These are phyloP conservation scores for Colletotrichum sp. DNA, from an alignment of 2,329 filamentous ascomycete genomes.

Conservation along the genomic window DNA sequence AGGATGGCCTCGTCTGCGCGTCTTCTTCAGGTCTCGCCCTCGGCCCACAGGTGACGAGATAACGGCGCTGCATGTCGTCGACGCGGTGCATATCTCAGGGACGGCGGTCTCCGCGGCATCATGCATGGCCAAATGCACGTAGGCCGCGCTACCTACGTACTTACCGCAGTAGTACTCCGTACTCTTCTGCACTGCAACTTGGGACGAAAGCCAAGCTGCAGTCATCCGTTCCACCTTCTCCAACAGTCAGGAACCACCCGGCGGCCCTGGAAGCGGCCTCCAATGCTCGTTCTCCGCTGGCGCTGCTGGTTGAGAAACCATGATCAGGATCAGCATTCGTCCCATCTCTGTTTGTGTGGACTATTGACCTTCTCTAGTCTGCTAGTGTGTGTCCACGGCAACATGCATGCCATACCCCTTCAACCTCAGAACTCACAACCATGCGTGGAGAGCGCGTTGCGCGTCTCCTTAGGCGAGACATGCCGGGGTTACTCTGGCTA, in stretches of 20 bases:
- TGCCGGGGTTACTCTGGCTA: neutral
- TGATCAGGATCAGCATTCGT: neutral
- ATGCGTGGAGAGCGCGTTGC: constrained; percentile 15
- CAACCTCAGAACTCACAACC: neutral
- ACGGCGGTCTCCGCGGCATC: neutral
- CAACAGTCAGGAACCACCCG: neutral
- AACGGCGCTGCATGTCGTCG: constrained; percentile 7
- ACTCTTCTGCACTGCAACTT: neutral
- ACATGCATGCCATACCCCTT: neutral
- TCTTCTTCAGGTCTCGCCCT: neutral
- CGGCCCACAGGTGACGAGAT: constrained; percentile 3
- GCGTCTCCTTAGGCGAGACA: constrained; percentile 12
- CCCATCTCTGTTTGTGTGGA: neutral
- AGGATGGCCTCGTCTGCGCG: neutral
- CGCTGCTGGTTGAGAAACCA: neutral
- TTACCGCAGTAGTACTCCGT: neutral
- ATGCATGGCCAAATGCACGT: neutral
- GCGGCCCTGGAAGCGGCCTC: neutral
- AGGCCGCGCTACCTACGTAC: neutral
- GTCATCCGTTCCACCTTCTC: neutral
- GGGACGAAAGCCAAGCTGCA: neutral
- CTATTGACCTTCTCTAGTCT: neutral
- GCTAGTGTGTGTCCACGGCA: neutral
- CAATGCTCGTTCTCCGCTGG: neutral
- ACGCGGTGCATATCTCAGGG: neutral